Evolutionary conservation across 257 asterid genomes (phyloP).

Genomic region (Euphrasia confusa): DNA sequence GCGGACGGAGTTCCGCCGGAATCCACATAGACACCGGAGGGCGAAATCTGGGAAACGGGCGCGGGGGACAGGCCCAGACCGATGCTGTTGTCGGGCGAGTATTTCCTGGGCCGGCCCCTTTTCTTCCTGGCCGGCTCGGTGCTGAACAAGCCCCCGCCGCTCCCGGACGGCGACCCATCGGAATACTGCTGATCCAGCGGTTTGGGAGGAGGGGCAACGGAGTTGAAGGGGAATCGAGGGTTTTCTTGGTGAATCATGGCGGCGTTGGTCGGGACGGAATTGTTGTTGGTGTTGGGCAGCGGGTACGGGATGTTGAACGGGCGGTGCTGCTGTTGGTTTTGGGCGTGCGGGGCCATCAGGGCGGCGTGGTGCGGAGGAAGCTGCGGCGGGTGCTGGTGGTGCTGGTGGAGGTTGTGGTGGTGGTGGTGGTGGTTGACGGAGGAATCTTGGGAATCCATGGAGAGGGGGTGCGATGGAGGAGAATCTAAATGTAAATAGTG

Average conservation of each 20-base stretch:
- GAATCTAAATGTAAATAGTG: conserved; percentile 12
- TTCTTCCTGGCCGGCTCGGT: conserved; percentile 65
- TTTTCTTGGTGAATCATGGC: conserved; percentile 39
- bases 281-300: conserved; percentile 38
- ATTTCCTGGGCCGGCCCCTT: conserved; percentile 85
- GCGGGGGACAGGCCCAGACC: conserved; percentile 69
- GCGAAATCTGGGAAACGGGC: conserved; percentile 42
- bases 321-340: conserved; percentile 39
- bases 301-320: conserved; percentile 39
- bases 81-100: conserved; percentile 73
- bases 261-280: conserved; percentile 30
- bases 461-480: conserved; percentile 11
- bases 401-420: conserved; percentile 27
- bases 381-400: conserved; percentile 25
- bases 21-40: conserved; percentile 30
- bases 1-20: conserved; percentile 31
- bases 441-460: conserved; percentile 54
- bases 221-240: conserved; percentile 53
- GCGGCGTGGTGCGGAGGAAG: conserved; percentile 29
- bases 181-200: conserved; percentile 43
- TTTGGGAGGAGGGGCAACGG: conserved; percentile 31
- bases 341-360: conserved; percentile 29
- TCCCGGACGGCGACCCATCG: conserved; percentile 47
- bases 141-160: conserved; percentile 47
- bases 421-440: conserved; percentile 27